These are phyloP conservation scores for Andrographis paniculata DNA, from an alignment of 305 asterid species.

Conservation along the genomic window DNA sequence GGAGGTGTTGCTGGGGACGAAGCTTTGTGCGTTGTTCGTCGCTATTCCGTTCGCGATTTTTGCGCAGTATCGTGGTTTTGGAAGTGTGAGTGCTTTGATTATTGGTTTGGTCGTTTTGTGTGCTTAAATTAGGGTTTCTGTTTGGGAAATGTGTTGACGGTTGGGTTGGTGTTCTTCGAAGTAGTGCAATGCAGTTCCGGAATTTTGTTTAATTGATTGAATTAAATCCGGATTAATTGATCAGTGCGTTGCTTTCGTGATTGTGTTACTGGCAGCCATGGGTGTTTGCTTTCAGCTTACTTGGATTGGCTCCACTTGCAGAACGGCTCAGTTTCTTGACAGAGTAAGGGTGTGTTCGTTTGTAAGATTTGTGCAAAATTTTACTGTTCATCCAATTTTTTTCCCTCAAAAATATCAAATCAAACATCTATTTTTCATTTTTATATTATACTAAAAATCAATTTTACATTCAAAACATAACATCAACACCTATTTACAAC, in stretches of 20 bases:
- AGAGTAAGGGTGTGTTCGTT: conserved; percentile 53
- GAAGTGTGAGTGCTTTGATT: conserved; percentile 27
- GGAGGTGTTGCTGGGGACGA: conserved; percentile 68
- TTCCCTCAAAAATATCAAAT: too few species aligned
- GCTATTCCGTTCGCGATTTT: conserved; percentile 65
- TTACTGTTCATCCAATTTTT: too few species aligned
- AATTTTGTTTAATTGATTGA: neutral
- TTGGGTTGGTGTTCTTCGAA: too few species aligned
- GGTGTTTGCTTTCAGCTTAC: conserved; percentile 67
- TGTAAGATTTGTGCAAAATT: too few species aligned
- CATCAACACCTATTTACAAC: too few species aligned
- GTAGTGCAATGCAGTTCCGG: neutral
- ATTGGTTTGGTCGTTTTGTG: neutral
- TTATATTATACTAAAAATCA: too few species aligned
- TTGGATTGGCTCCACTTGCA: conserved; percentile 75
- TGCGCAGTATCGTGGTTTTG: conserved; percentile 33
- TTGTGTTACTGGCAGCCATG: conserved; percentile 38
- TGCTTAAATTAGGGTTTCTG: neutral
- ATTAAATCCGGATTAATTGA: neutral
- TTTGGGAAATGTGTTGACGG: neutral
- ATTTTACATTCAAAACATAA: too few species aligned
- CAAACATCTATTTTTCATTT: too few species aligned
- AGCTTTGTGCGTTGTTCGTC: conserved; percentile 45
- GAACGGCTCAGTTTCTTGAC: conserved; percentile 78
- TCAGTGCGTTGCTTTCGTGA: conserved; percentile 1